phyloP scores from a whole-genome alignment of 225 moss, liverwort and hornwort species.

The Physcomitrium patens region DNA sequence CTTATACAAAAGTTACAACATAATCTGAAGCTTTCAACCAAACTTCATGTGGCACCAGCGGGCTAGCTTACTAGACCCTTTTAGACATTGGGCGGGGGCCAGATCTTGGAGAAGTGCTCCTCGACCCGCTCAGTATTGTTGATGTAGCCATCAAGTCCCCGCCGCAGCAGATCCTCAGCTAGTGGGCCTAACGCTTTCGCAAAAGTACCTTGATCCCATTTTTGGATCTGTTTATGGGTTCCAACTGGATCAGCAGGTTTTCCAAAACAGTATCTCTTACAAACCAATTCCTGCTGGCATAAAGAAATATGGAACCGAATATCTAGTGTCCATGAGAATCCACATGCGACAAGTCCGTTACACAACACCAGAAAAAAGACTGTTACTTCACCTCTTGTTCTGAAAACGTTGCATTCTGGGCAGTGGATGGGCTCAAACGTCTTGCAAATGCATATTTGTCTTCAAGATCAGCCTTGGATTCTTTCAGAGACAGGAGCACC shows the following conservation, averaged over 20 bases:
- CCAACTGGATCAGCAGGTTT: neutral
- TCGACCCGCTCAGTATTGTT: constrained; percentile 70
- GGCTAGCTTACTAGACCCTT: neutral
- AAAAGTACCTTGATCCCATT: constrained; percentile 77
- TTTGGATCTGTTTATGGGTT: constrained; percentile 41
- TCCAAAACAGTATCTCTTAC: neutral
- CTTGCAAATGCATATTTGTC: constrained; percentile 83
- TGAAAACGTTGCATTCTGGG: constrained; percentile 50
- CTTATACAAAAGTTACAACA: neutral
- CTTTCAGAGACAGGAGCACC: constrained; percentile 78
- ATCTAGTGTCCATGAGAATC: neutral
- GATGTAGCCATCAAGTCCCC: constrained; percentile 60
- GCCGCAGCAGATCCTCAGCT: constrained; percentile 65
- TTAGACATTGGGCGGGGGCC: constrained; percentile 91
- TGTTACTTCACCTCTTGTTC: constrained; percentile 62
- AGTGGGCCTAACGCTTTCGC: constrained; percentile 67
- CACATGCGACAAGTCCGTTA: neutral
- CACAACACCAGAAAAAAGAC: constrained; percentile 13
- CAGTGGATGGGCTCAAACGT: constrained; percentile 55
- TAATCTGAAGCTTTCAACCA: neutral
- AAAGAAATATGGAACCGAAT: constrained; percentile 5
- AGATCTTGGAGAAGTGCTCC: constrained; percentile 86
- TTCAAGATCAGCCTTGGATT: constrained; percentile 69
- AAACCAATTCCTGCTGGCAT: neutral
- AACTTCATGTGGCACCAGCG: neutral